Conservation (phyloP, 2,329 filamentous ascomycete species). For the Trichoderma afroharzianum region DNA sequence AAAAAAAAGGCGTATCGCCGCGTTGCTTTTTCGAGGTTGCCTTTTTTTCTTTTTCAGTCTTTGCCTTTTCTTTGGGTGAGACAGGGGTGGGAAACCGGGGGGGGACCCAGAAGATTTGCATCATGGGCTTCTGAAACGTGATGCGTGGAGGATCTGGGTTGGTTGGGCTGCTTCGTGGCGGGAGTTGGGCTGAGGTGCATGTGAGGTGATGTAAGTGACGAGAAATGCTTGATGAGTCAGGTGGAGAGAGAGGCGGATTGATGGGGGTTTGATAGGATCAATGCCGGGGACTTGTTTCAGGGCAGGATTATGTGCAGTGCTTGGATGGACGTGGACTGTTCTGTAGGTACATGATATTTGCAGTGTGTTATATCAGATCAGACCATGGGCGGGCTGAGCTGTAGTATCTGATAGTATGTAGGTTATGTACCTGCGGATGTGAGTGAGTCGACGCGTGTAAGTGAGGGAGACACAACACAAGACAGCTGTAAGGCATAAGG, state of each 20-base stretch:
- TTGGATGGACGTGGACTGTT: not conserved
- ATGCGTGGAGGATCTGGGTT: constrained; percentile 11
- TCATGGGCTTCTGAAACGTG: not conserved
- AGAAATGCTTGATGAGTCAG: not conserved
- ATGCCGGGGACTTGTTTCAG: not conserved
- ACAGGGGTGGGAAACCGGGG: not conserved
- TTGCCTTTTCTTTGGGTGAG: not conserved
- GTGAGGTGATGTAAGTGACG: constrained; percentile 8
- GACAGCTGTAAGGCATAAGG: not conserved
- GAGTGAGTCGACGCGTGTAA: not conserved
- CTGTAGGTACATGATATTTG: not conserved
- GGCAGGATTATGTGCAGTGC: not conserved
- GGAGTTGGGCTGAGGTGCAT: not conserved
- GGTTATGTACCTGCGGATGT: not conserved
- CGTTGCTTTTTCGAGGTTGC: not conserved
- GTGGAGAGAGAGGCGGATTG: not conserved
- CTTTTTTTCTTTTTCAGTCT: not conserved
- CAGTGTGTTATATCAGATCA: not conserved
- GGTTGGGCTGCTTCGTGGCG: constrained; percentile 13
- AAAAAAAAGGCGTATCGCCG: no score
- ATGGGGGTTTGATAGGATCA: not conserved
- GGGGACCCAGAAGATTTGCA: not conserved
- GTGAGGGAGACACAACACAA: not conserved
- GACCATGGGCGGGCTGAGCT: no score
- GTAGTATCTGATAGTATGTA: no score